A percentile compares a stretch with the other conserved stretches of the same genome.
These are phyloP conservation scores for Phialemonium atrogriseum DNA, from an alignment of 2,329 filamentous ascomycete genomes.

Conservation along the genomic window DNA sequence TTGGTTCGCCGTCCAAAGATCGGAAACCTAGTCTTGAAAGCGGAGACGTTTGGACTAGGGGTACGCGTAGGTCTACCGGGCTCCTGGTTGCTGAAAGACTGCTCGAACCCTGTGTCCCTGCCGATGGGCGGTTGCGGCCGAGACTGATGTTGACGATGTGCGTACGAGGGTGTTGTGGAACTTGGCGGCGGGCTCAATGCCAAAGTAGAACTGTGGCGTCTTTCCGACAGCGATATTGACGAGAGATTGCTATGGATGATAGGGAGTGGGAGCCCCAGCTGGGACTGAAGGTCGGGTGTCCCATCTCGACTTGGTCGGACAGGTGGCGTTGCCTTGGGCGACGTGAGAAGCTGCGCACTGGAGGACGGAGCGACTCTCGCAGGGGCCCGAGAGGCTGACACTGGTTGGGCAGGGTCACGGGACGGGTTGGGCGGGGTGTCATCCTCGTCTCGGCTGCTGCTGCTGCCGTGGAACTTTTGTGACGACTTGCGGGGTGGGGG, in stretches of 20 bases:
- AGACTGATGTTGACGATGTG: constrained; percentile 19
- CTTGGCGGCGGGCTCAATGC: constrained; percentile 23
- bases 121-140: constrained; percentile 19
- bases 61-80: constrained; percentile 30
- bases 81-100: too few relatives aligned
- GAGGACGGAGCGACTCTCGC: constrained; percentile 14
- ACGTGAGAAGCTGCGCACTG: constrained; percentile 16
- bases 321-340: constrained; percentile 36
- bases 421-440: constrained; percentile 30
- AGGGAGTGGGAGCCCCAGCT: constrained; percentile 41
- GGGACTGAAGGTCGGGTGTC: constrained; percentile 51
- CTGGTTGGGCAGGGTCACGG: constrained; percentile 16
- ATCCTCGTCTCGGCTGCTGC: constrained; percentile 26
- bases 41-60: constrained; percentile 48
- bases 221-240: constrained; percentile 38
- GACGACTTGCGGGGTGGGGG: constrained; percentile 56
- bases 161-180: constrained; percentile 24
- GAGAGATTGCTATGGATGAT: constrained; percentile 56
- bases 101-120: too few relatives aligned
- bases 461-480: constrained; percentile 38
- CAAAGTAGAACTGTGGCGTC: constrained; percentile 30
- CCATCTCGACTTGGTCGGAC: constrained; percentile 61
- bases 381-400: constrained; percentile 13
- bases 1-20: constrained; percentile 71
- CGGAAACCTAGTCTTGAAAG: constrained; percentile 60